Evolutionary conservation across 2,329 filamentous ascomycete species (phyloP), one percentile per base, ranked within the genome.

Genomic region (Neonectria ditissima): DNA sequence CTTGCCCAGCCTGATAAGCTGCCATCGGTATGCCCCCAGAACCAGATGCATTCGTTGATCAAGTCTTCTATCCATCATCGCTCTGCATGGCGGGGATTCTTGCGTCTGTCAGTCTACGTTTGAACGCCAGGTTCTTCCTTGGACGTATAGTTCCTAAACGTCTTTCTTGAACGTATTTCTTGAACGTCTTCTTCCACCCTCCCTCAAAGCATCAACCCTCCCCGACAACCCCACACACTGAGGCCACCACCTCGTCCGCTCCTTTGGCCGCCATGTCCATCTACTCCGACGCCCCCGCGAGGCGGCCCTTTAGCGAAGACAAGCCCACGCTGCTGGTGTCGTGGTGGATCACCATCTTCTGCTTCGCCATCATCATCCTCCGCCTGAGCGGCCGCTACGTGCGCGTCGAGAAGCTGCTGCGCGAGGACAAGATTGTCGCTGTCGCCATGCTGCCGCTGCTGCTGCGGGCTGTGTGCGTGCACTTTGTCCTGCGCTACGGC

Each of bases 281-380:
- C 69, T 89, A 89, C 72, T 84, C 86, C 2, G 74, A 79, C 7
- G 81, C 85, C 32, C 85, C 85, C 58, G 78, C 80, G 34, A 70
- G 79, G 54, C 79, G 79, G 63, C 69, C 75, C 3, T 80, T 80
- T 67, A 73, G 78, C 63, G 71, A 83, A 47, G 90, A 94, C 79
- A 95, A 96, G 76, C 92, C 94, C 16, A 97, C 94, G 1, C 83
- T 97, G 52, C 84, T 97, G 66, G 93, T 97, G 71, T 94, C 91
- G 75, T 97, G 94, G 93, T 97, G 94, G 94, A 93, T 91, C 68
- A 94, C 92, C 22, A 81, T 88, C 6, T 94, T 94, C 76, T 91
- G 93, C 63, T 83, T 92, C 24, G 87, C 89, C 61, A 92, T 97
- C 71, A 97, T 97, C 68, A 75, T 93, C 24, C 83, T 93, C 56